Evolutionary conservation across 2,329 filamentous ascomycete species (phyloP), one percentile per base, ranked within the genome.

Genomic region (Monilinia fructicola): DNA sequence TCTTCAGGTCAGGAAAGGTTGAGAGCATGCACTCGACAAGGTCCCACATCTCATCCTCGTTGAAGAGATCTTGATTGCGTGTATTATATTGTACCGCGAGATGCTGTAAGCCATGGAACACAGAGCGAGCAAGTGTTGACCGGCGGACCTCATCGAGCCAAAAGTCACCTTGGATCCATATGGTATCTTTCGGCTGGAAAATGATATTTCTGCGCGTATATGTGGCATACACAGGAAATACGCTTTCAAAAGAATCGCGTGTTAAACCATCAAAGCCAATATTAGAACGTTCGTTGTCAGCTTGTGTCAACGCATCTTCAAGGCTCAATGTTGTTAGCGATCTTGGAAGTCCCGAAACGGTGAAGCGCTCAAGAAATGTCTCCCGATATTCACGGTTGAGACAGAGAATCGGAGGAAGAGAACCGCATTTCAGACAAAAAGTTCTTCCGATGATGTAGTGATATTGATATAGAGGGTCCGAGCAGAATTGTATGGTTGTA

Each of bases 141-240:
- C 58, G 46, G 5, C 58, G 58, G 16, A 52, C 0, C 18, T 61
- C 58, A 35, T 61, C 58, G n/a, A 61, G 58, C 58, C 58, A 61
- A 21, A 61, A 61, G 5, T 61, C 58, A 7, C 58, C 44, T 50
- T 61, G 58, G 2, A 61, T 61, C 58, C 58, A 61, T 10, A 61
- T 31, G n/a, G 31, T 26, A 12, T 61, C 58, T 26, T 61, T 26
- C 6, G 58, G 58, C 9, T 50, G 7, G 44, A 38, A 61, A 26
- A 61, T 26, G 3, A 61, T 50, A n/a, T 61, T 50, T 40, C 31
- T 38, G 3, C 46, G n/a, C 14, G 28, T 50, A 7, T 23, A 42
- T 3, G 58, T 61, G 6, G 21, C 46, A 40, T 23, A 61, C 1
- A 61, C 46, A 5, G 58, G 44, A 61, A 61, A 61, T 0, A 9